Percentiles rank a stretch among this genome's conserved stretches.
phyloP scores from a whole-genome alignment of 495 filamentous ascomycete genomes.

The Neurospora discreta region DNA sequence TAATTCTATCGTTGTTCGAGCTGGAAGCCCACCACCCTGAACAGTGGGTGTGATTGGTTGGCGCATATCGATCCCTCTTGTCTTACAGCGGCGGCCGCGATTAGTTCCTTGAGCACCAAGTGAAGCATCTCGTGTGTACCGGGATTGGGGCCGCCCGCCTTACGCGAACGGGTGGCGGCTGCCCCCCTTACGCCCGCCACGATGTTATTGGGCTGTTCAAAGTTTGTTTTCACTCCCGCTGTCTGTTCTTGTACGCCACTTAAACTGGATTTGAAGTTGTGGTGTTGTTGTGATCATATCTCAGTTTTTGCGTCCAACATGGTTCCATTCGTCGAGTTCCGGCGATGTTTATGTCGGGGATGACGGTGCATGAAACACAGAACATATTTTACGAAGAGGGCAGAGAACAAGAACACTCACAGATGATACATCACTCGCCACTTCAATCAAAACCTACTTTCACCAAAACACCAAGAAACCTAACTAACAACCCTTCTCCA shows the following conservation, averaged over 20 bases:
- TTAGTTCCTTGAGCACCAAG: neutral
- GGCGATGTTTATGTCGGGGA: neutral
- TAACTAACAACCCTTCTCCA: conserved; percentile 20
- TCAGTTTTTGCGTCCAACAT: neutral
- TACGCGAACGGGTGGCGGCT: neutral
- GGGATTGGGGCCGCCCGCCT: neutral
- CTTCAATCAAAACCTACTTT: neutral
- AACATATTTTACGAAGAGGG: too few relatives aligned
- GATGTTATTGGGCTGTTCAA: neutral
- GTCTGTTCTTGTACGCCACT: neutral
- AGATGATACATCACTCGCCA: neutral
- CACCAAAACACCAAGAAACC: neutral
- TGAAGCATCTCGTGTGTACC: neutral
- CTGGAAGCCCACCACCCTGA: neutral
- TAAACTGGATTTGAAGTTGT: neutral
- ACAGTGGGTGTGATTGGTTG: neutral
- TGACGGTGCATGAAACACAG: too few relatives aligned
- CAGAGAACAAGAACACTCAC: neutral
- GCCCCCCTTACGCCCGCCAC: neutral
- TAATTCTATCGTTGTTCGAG: neutral
- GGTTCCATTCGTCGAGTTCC: neutral
- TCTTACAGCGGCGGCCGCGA: neutral
- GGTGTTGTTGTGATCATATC: neutral
- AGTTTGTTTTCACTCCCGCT: neutral
- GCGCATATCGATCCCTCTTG: neutral